A percentile compares a stretch with the other conserved stretches of the same genome.
Evolutionary conservation across 2,329 filamentous ascomycete species (phyloP).

Genomic region (Fusarium devonianum): DNA sequence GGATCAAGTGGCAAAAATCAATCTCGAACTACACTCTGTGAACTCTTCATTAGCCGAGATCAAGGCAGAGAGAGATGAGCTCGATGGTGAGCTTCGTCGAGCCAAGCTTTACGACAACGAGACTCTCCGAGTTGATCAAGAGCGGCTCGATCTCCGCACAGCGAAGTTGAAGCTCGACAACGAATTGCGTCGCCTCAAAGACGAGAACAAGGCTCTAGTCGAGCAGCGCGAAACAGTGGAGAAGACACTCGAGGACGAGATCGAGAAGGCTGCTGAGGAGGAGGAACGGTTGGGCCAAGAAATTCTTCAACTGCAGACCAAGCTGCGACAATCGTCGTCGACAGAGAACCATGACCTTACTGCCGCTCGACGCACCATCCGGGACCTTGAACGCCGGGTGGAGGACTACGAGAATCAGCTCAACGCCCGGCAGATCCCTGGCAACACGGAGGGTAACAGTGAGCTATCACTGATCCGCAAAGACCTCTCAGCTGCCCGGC

Average conservation of each 20-base stretch:
- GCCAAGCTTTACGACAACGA: slow-evolving; percentile 64
- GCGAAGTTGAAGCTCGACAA: slow-evolving; percentile 72
- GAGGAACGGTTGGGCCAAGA: slow-evolving; percentile 68
- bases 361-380: slow-evolving; percentile 67
- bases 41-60: slow-evolving; percentile 63
- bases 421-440: slow-evolving; percentile 45
- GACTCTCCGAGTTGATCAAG: slow-evolving; percentile 69
- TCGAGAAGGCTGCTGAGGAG: slow-evolving; percentile 70
- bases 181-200: slow-evolving; percentile 69
- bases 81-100: slow-evolving; percentile 66
- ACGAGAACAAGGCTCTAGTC: slow-evolving; percentile 66
- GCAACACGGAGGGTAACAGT: slow-evolving; percentile 52
- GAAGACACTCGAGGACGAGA: slow-evolving; percentile 69
- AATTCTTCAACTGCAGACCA: slow-evolving; percentile 59
- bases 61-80: slow-evolving; percentile 71
- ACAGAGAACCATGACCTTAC: slow-evolving; percentile 62
- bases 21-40: slow-evolving; percentile 66
- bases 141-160: slow-evolving; percentile 72
- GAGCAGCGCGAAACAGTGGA: slow-evolving; percentile 68
- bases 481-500: slow-evolving; percentile 68
- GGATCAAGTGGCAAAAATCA: slow-evolving; percentile 66
- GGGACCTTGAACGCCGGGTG: slow-evolving; percentile 69
- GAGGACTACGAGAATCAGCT: slow-evolving; percentile 60
- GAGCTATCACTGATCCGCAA: slow-evolving; percentile 68
- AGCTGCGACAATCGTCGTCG: slow-evolving; percentile 53